Evolutionary conservation across 1,139 yeast genomes (phyloP).

Genomic region (Hanseniaspora gamundiae): DNA sequence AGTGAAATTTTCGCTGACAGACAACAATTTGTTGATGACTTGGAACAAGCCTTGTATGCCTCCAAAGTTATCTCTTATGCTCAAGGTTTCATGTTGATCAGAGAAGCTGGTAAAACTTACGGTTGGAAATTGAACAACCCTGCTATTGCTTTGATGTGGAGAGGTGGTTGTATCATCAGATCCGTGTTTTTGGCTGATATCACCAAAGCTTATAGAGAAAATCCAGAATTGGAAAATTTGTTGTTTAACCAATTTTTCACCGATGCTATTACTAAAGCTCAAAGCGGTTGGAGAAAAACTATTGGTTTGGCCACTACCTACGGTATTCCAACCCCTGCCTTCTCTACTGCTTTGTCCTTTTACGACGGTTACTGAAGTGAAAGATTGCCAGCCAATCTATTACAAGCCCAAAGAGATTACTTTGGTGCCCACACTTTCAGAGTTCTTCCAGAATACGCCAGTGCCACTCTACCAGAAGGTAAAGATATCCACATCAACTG

Average conservation of each 20-base stretch:
- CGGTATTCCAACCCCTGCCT: slow-evolving; percentile 97
- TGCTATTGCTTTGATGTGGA: slow-evolving; percentile 98
- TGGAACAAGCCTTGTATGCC: slow-evolving; percentile 97
- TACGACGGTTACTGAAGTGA: slow-evolving; percentile 98
- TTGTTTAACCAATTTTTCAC: slow-evolving; percentile 92
- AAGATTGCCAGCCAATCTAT: slow-evolving; percentile 89
- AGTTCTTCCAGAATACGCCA: slow-evolving; percentile 79
- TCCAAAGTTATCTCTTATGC: slow-evolving; percentile 97
- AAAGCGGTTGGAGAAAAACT: slow-evolving; percentile 88
- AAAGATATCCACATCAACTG: slow-evolving; percentile 92
- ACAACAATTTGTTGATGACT: slow-evolving; percentile 75
- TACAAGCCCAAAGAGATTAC: slow-evolving; percentile 99
- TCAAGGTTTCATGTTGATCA: slow-evolving; percentile 98
- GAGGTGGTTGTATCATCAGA: slow-evolving; percentile 99
- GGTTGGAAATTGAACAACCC: slow-evolving; percentile 97
- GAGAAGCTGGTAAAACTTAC: slow-evolving; percentile 96
- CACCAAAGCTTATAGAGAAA: slow-evolving; percentile 88
- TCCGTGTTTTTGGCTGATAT: slow-evolving; percentile 96
- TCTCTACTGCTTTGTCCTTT: slow-evolving; percentile 92
- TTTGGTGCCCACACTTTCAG: slow-evolving; percentile 99
- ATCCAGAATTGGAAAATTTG: slow-evolving; percentile 89
- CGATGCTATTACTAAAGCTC: slow-evolving; percentile 85
- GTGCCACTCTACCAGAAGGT: slow-evolving; percentile 63
- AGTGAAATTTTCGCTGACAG: slow-evolving; percentile 48
- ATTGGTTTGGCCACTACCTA: slow-evolving; percentile 63